Evolutionary conservation across 2,329 filamentous ascomycete species (phyloP).

Genomic region (Scolecobasidium constrictum): DNA sequence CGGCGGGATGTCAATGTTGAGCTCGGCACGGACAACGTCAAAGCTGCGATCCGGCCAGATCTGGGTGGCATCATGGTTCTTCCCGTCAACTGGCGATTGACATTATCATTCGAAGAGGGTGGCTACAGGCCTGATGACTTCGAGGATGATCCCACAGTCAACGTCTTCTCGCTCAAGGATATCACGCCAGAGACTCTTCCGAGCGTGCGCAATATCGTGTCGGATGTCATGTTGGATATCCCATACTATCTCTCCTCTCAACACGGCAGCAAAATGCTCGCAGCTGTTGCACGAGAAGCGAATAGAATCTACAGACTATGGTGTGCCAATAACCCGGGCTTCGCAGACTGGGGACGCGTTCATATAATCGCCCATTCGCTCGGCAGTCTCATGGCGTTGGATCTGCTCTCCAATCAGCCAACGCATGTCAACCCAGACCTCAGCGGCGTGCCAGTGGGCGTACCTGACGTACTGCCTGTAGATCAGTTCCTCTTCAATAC

Average conservation of each 20-base stretch:
- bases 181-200: constrained; percentile 88
- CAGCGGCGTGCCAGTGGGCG: constrained; percentile 19
- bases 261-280: constrained; percentile 90
- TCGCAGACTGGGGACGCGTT: constrained; percentile 68
- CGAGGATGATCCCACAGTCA: constrained; percentile 45
- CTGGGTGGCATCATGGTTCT: constrained; percentile 88
- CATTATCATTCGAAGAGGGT: constrained; percentile 76
- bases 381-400: constrained; percentile 87
- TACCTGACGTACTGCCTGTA: constrained; percentile 33
- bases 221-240: constrained; percentile 96
- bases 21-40: constrained; percentile 62
- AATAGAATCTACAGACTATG: constrained; percentile 93
- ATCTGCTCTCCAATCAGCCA: constrained; percentile 83
- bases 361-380: constrained; percentile 90
- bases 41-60: constrained; percentile 60
- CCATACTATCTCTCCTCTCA: constrained; percentile 89
- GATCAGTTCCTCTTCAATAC: constrained; percentile 80
- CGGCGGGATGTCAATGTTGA: constrained; percentile 79
- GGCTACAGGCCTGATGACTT: constrained; percentile 38
- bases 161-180: constrained; percentile 63
- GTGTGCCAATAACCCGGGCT: constrained; percentile 88
- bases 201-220: constrained; percentile 82
- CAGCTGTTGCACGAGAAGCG: constrained; percentile 77
- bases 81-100: constrained; percentile 89
- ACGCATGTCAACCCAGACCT: constrained; percentile 48